Conservation (phyloP, 2,329 filamentous ascomycete genomes). For the Alternaria postmessia region DNA sequence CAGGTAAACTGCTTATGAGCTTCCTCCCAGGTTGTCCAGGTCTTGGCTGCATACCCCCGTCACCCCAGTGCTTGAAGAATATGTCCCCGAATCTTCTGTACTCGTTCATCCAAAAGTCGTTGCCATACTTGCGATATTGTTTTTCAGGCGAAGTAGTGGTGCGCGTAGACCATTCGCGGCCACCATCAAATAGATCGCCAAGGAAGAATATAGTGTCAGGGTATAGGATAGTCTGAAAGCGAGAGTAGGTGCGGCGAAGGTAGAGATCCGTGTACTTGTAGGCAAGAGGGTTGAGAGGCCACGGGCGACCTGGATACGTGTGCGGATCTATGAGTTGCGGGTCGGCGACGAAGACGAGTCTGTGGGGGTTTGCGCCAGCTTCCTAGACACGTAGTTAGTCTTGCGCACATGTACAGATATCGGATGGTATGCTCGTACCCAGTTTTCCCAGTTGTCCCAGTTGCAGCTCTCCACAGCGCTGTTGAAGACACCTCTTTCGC, state of each 20-base stretch:
- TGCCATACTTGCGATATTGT: constrained; percentile 78
- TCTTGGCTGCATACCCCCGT: constrained; percentile 63
- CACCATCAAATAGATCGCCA: constrained; percentile 94
- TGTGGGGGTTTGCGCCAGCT: constrained; percentile 78
- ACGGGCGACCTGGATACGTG: constrained; percentile 87
- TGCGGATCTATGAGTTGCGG: constrained; percentile 93
- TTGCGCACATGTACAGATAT: neutral
- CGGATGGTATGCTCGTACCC: constrained; percentile 64
- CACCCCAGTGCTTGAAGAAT: constrained; percentile 76
- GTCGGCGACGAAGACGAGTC: constrained; percentile 84
- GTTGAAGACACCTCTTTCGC: constrained; percentile 81
- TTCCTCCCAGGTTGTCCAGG: constrained; percentile 73
- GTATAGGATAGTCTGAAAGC: constrained; percentile 76
- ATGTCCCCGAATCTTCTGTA: constrained; percentile 86
- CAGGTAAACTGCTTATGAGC: constrained; percentile 84
- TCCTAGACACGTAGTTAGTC: constrained; percentile 64
- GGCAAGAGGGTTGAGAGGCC: constrained; percentile 73
- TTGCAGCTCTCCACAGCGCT: constrained; percentile 74
- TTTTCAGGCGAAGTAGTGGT: constrained; percentile 63
- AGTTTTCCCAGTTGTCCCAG: constrained; percentile 91
- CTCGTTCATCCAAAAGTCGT: constrained; percentile 85
- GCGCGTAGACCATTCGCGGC: constrained; percentile 87
- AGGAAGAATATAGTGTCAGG: constrained; percentile 91
- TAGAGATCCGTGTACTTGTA: constrained; percentile 87
- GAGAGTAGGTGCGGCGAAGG: constrained; percentile 80